Evolutionary conservation across 148 eudicot genomes (phyloP).

Genomic region (Vaccinium corymbosum): DNA sequence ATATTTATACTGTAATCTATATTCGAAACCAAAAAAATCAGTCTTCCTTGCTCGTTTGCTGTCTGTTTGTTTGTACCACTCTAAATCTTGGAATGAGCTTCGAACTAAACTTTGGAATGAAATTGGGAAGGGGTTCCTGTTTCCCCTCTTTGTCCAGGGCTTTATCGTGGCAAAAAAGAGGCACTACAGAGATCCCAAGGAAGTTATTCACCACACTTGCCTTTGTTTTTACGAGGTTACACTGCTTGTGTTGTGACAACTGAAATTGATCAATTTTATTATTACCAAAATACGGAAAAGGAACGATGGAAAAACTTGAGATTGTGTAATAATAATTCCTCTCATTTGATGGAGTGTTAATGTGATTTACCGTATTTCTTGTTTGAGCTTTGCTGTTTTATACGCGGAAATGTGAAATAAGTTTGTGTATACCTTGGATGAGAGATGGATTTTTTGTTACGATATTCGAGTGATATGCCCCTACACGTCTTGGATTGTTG

Average conservation of each 20-base stretch:
- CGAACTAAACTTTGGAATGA: neutral
- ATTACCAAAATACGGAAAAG: neutral
- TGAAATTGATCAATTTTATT: conserved; percentile 15
- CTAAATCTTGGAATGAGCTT: conserved; percentile 12
- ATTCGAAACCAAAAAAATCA: conserved; percentile 13
- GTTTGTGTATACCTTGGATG: neutral
- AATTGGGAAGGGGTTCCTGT: conserved; percentile 23
- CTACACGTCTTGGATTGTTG: neutral
- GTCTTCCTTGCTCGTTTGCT: conserved; percentile 10
- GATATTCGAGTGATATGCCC: neutral
- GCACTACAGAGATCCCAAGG: conserved; percentile 15
- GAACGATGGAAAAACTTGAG: conserved; percentile 11
- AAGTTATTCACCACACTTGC: conserved; percentile 17
- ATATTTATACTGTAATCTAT: conserved; percentile 28
- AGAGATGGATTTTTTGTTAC: neutral
- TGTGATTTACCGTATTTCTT: conserved; percentile 1
- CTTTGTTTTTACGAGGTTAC: conserved; percentile 7
- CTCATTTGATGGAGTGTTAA: conserved; percentile 14
- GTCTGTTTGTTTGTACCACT: neutral
- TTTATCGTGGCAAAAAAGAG: conserved; percentile 16
- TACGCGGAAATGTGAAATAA: neutral
- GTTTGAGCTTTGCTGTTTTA: conserved; percentile 7
- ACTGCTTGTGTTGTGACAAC: conserved; percentile 18
- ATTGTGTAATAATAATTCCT: conserved; percentile 15
- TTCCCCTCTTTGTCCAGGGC: conserved; percentile 27